Evolutionary conservation across 78 protist species (phyloP), one percentile per base, ranked within the genome.

Genomic region (Bigelowiella natans): DNA sequence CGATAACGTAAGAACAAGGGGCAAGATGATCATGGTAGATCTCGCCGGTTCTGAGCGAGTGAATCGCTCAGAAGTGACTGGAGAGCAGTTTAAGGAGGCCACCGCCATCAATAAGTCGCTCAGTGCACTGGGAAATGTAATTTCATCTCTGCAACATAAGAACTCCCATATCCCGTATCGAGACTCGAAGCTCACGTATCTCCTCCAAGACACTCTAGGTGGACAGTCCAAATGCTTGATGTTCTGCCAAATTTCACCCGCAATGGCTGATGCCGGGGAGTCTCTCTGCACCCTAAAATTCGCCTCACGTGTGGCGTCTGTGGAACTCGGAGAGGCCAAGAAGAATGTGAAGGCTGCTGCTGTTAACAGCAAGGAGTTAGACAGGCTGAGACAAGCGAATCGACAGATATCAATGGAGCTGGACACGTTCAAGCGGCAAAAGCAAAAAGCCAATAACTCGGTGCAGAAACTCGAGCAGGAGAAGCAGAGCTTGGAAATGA

Each of bases 41-140:
- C 37, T 91, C 36, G 88, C 89, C 82, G 92, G 92, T 2, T 91
- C 92, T 26, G 92, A 91, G 83, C 85, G 88, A 51, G 39, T 90
- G 2, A 90, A 90, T 36, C 83, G 88, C 18, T 64, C 90, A 18
- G 40, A 39, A 18, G 89, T 88, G 84, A 88, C 40, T 31, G 90
- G 90, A 37, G 37, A 2, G 40, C 31, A 7, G 29, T 2, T 88
- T 37, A 64, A 7, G 38, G 90, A 88, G 83, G 90, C 92, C 1
- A 1, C 2, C 1, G 29, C 28, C 38, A 91, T 91, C 37, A 91
- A 91, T 18, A 18, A 31, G 36, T 91, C 92, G 18, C 73, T 91
- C 18, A 30, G 38, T 18, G 84, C 86, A 28, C 73, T 91, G 29
- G 82, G 83, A 31, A 36, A 88, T 39, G 90, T 88, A 2, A 88